Base-by-base conservation (phyloP, 2,329 filamentous ascomycete species). In the Botrytis fragariae region DNA sequence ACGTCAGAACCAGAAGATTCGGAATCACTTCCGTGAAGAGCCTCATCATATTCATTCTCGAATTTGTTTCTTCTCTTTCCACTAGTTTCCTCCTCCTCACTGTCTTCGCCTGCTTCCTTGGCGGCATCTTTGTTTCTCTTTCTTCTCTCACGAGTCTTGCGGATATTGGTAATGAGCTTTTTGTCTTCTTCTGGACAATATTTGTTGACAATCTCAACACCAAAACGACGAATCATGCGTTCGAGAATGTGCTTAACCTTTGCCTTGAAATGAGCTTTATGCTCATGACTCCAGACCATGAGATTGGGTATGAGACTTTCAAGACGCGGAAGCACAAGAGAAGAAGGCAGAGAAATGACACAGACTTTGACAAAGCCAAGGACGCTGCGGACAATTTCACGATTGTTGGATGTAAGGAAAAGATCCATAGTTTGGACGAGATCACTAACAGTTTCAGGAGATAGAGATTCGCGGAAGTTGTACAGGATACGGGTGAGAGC, bases 221-320 rank as follows among this genome's bases (percentile, higher is more conserved):
- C 95, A 80, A 98, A 98, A 73, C 95, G 90, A 65, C 95, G 90
- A 35, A 98, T 92, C 88, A 98, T 94, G 70, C 96, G 90, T 84
- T 99, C 96, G 25, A 99, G 85, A 76, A 99, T 98, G 81, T 98
- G 95, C 89, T 98, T 98, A 78, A 99, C 95, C 86, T 98, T 99
- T 68, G 93, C 91, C 80, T 95, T 94, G 85, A 99, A 96, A 81
- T 97, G 94, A 20, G 94, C 94, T 85, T 98, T 98, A 86, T 99
- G 97, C 83, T 99, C 96, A 82, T 98, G 94, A 81, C 93, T 95
- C 95, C 96, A 99, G 60, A 95, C 90, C 86, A 98, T 93, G 32
- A 98, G 86, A 82, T 97, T 97, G 5, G 95, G 93, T 3, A 99
- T 89, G 65, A 99, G 87, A 0, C 90, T 90, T 45, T 87, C 85